Evolutionary conservation across 2,329 filamentous ascomycete genomes (phyloP).

Genomic region (Cladorrhinum sp.): DNA sequence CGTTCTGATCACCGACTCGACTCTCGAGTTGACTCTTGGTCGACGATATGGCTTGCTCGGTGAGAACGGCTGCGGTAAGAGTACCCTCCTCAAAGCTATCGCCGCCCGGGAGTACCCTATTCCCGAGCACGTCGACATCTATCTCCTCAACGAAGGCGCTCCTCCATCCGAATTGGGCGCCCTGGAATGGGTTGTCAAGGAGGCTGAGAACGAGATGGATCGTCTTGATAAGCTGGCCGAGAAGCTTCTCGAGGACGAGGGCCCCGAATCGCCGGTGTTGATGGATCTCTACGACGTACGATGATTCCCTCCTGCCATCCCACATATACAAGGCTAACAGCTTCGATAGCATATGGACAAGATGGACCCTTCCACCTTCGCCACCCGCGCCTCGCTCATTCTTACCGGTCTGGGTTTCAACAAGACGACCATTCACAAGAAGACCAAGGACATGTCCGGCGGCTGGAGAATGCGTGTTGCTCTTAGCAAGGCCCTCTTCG

Average conservation of each 20-base stretch:
- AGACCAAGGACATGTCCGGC: slow-evolving; percentile 99
- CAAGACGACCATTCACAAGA: slow-evolving; percentile 96
- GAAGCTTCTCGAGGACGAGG: slow-evolving; percentile 84
- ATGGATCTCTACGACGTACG: slow-evolving; percentile 94
- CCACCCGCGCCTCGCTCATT: slow-evolving; percentile 92
- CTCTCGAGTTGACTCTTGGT: slow-evolving; percentile 87
- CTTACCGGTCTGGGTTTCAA: slow-evolving; percentile 99
- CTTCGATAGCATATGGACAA: slow-evolving; percentile 83
- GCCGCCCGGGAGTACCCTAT: slow-evolving; percentile 91
- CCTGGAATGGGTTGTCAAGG: slow-evolving; percentile 92
- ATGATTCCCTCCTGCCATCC: slow-evolving; percentile 18
- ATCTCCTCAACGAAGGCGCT: slow-evolving; percentile 95
- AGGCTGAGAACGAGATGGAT: slow-evolving; percentile 90
- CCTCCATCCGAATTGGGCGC: slow-evolving; percentile 85
- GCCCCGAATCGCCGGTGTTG: slow-evolving; percentile 83
- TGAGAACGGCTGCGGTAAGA: slow-evolving; percentile 99
- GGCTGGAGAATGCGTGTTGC: slow-evolving; percentile 99
- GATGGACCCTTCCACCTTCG: slow-evolving; percentile 97
- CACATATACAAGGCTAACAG: slow-evolving; percentile 18
- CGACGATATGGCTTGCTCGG: slow-evolving; percentile 92
- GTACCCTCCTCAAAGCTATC: slow-evolving; percentile 94
- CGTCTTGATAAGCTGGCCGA: slow-evolving; percentile 86
- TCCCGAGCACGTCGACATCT: slow-evolving; percentile 95
- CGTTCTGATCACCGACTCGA: slow-evolving; percentile 91
- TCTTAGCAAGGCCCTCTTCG: slow-evolving; percentile 94